These are phyloP conservation scores for Allomyces macrogynus DNA, from an alignment of 192 early-diverging fungal genomes.

Conservation along the genomic window DNA sequence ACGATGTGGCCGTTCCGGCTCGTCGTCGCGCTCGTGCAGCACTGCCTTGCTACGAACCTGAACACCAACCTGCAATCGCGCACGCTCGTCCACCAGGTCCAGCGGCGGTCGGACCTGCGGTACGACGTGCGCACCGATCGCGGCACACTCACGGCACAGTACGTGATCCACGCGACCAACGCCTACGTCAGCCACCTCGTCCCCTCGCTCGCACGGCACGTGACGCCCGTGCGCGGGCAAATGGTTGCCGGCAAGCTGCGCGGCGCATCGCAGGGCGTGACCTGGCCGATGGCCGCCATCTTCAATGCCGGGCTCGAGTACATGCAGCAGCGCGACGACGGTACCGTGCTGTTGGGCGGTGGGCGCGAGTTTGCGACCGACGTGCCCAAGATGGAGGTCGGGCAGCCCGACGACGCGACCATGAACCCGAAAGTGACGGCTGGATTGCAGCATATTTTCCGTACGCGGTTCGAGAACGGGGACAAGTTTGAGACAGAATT, in stretches of 20 bases:
- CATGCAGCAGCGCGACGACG: slow-evolving; percentile 17
- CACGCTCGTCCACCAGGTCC: slow-evolving; percentile 4
- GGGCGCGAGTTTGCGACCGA: slow-evolving; percentile 13
- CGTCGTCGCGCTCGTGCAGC: slow-evolving; percentile 4
- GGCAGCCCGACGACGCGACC: slow-evolving; percentile 11
- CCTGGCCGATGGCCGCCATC: neutral
- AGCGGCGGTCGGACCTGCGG: neutral
- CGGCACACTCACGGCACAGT: slow-evolving; percentile 7
- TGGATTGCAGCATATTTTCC: slow-evolving; percentile 11
- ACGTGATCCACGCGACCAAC: slow-evolving; percentile 24
- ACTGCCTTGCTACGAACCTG: neutral
- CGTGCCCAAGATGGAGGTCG: slow-evolving; percentile 11
- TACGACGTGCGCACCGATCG: slow-evolving; percentile 5
- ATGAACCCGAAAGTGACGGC: slow-evolving; percentile 7
- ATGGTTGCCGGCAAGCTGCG: slow-evolving; percentile 18
- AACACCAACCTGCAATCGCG: slow-evolving; percentile 5
- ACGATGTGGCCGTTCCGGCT: slow-evolving; percentile 7
- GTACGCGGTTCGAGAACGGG: slow-evolving; percentile 4
- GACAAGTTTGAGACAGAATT: slow-evolving; percentile 6
- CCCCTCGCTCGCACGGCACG: slow-evolving; percentile 7
- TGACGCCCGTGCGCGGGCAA: slow-evolving; percentile 26
- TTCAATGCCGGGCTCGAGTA: slow-evolving; percentile 24
- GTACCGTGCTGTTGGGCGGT: slow-evolving; percentile 22
- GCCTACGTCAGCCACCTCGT: slow-evolving; percentile 19
- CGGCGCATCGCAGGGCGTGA: neutral